phyloP scores from a whole-genome alignment of 1,139 yeast genomes.

The Arxiozyma bovina region DNA sequence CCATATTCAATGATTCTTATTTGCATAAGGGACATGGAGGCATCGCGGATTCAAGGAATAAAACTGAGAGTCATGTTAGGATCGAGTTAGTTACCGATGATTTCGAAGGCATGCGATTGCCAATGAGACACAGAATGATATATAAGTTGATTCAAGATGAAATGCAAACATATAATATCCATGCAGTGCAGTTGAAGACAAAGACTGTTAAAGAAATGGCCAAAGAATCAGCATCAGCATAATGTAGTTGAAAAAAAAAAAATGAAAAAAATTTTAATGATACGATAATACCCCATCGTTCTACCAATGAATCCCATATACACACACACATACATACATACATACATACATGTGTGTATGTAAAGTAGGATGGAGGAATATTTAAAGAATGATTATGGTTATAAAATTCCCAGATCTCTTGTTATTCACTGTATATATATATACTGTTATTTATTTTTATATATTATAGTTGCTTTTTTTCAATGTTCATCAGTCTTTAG shows the following conservation, averaged over 20 bases:
- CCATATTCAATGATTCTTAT: conserved; percentile 70
- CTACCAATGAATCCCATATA: too few relatives aligned
- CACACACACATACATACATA: neutral
- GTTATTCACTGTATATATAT: neutral
- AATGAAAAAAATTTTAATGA: too few relatives aligned
- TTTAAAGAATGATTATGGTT: too few relatives aligned
- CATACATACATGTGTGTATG: neutral
- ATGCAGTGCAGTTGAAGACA: conserved; percentile 81
- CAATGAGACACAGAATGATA: conserved; percentile 71
- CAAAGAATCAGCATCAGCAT: conserved; percentile 15
- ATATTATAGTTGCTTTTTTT: neutral
- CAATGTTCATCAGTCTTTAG: conserved; percentile 42
- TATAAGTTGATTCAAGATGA: conserved; percentile 67
- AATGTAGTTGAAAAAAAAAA: neutral
- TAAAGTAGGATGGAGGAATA: neutral
- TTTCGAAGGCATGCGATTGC: conserved; percentile 60
- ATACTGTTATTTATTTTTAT: neutral
- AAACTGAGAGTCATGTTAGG: conserved; percentile 78
- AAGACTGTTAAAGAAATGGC: conserved; percentile 61
- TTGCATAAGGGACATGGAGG: conserved; percentile 88
- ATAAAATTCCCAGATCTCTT: neutral
- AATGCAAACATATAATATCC: conserved; percentile 58
- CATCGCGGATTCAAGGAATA: conserved; percentile 61
- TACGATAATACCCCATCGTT: neutral
- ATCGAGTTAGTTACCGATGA: conserved; percentile 48